phyloP scores from a whole-genome alignment of 75 land plant genomes.

The Cryptomeria japonica region DNA sequence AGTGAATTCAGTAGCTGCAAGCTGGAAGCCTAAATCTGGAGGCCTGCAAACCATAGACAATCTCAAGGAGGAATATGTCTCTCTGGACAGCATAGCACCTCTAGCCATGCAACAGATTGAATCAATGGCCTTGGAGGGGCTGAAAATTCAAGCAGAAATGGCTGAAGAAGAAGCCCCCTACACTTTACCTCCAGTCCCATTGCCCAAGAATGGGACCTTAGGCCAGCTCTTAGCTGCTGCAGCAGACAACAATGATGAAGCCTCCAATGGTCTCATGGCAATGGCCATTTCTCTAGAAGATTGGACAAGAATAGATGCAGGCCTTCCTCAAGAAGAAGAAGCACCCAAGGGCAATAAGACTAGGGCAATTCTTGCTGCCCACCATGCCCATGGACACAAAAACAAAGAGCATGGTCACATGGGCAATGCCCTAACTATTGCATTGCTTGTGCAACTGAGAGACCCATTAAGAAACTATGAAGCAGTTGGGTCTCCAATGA shows the following conservation, averaged over 20 bases:
- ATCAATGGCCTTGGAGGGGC: conserved; percentile 67
- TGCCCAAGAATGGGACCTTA: conserved; percentile 9
- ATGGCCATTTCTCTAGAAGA: conserved; percentile 55
- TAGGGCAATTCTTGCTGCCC: conserved; percentile 33
- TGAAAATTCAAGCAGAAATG: conserved; percentile 82
- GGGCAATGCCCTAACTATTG: conserved; percentile 37
- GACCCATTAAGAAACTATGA: conserved; percentile 80
- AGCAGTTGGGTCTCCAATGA: conserved; percentile 79
- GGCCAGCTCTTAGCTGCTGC: conserved; percentile 10
- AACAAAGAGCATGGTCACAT: conserved; percentile 23
- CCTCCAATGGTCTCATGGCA: conserved; percentile 20
- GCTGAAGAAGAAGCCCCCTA: conserved; percentile 83
- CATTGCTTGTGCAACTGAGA: conserved; percentile 77
- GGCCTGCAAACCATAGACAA: conserved; percentile 32
- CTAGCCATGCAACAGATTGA: conserved; percentile 84
- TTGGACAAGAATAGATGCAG: conserved; percentile 41
- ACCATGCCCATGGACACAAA: conserved; percentile 19
- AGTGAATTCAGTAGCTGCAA: background rate
- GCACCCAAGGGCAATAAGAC: conserved; percentile 9
- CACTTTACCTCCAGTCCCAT: conserved; percentile 34
- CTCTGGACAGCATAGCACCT: conserved; percentile 65
- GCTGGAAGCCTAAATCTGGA: background rate
- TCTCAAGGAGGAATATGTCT: conserved; percentile 44
- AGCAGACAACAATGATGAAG: background rate
- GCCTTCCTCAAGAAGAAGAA: conserved; percentile 1